A percentile compares a stretch with the other conserved stretches of the same genome.
Conservation (phyloP, 2,329 filamentous ascomycete genomes). For the Trichoderma hamatum region DNA sequence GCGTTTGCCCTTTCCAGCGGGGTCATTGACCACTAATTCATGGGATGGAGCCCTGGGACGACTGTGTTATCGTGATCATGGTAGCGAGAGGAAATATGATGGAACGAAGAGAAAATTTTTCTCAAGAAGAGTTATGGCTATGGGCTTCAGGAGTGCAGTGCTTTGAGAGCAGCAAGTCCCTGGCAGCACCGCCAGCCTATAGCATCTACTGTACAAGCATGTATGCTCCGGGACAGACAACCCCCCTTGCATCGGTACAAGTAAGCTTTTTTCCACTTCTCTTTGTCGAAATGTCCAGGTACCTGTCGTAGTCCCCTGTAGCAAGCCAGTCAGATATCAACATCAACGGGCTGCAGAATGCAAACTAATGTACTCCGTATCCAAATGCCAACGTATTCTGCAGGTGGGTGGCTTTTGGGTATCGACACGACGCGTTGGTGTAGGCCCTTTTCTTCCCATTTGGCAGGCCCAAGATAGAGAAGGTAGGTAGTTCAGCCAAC, state of each 20-base stretch:
- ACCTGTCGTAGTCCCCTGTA: neutral
- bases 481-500: neutral
- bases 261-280: neutral
- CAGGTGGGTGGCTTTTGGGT: constrained; percentile 1
- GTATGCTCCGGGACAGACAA: neutral
- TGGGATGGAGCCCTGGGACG: neutral
- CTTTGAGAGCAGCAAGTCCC: neutral
- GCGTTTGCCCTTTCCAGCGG: constrained; percentile 21
- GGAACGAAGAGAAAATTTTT: neutral
- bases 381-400: neutral
- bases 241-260: neutral
- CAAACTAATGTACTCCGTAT: constrained; percentile 3
- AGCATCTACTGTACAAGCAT: neutral
- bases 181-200: neutral
- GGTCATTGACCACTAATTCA: neutral
- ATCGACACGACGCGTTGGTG: neutral
- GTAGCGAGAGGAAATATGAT: neutral
- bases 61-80: neutral
- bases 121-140: neutral
- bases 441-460: neutral
- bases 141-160: neutral
- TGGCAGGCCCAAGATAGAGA: neutral
- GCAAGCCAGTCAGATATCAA: neutral
- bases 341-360: constrained; percentile 6
- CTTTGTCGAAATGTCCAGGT: neutral